Percentiles rank a stretch among this genome's conserved stretches.
Conservation (phyloP, 768 basidiomycete genomes). For the Mycena chlorophos region DNA sequence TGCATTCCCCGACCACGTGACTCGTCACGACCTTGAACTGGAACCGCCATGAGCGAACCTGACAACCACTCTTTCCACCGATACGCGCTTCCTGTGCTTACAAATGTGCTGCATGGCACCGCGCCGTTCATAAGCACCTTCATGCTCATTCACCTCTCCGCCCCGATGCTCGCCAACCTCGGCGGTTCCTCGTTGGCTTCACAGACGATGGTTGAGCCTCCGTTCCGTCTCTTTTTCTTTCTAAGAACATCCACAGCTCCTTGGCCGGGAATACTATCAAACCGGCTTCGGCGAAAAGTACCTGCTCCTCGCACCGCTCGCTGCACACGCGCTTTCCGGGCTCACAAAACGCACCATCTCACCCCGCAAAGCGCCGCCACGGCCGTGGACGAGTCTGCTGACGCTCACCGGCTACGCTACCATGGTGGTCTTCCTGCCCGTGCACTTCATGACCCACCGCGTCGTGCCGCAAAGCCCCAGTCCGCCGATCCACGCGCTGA, state of each 20-base stretch:
- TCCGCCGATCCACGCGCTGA: slow-evolving; percentile 56
- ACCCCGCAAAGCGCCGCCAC: slow-evolving; percentile 22
- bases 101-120: slow-evolving; percentile 62
- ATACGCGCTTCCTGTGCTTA: slow-evolving; percentile 36
- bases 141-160: slow-evolving; percentile 74
- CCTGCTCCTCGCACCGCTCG: slow-evolving; percentile 68
- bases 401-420: slow-evolving; percentile 64
- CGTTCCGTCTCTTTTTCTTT: not conserved
- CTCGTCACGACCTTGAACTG: not conserved
- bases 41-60: not conserved
- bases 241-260: slow-evolving; percentile 46
- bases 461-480: slow-evolving; percentile 46
- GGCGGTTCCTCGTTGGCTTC: slow-evolving; percentile 72
- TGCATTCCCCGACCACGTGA: not conserved
- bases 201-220: slow-evolving; percentile 63
- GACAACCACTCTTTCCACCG: slow-evolving; percentile 6
- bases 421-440: slow-evolving; percentile 57
- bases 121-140: slow-evolving; percentile 79
- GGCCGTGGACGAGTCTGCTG: slow-evolving; percentile 41
- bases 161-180: slow-evolving; percentile 68
- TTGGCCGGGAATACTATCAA: slow-evolving; percentile 88
- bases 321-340: slow-evolving; percentile 60
- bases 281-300: slow-evolving; percentile 65
- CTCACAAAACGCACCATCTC: slow-evolving; percentile 45
- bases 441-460: slow-evolving; percentile 73